phyloP scores from a whole-genome alignment of 1,139 yeast genomes.

The Candida sp. region DNA sequence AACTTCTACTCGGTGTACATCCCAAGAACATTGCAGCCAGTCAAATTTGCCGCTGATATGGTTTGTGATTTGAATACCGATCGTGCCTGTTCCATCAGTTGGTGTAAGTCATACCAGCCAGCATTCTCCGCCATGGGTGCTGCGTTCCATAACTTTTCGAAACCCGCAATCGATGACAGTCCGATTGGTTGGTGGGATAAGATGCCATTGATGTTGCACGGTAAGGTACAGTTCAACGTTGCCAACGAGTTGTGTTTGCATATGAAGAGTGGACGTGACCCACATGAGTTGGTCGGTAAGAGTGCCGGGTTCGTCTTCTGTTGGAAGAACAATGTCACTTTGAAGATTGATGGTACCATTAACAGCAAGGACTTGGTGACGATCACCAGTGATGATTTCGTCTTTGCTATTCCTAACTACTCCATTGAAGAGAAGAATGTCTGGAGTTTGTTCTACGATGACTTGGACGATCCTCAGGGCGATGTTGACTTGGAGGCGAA shows the following conservation, averaged over 20 bases:
- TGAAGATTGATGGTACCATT: slow-evolving; percentile 64
- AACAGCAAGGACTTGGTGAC: slow-evolving; percentile 66
- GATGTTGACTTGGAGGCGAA: slow-evolving; percentile 31
- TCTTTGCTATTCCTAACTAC: slow-evolving; percentile 69
- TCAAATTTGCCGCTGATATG: slow-evolving; percentile 42
- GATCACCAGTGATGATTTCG: slow-evolving; percentile 67
- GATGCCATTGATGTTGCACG: slow-evolving; percentile 41
- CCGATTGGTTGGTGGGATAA: slow-evolving; percentile 80
- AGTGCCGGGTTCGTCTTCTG: slow-evolving; percentile 83
- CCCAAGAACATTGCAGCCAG: slow-evolving; percentile 51
- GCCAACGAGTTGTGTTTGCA: slow-evolving; percentile 53
- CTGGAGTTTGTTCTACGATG: slow-evolving; percentile 42
- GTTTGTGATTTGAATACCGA: slow-evolving; percentile 38
- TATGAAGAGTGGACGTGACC: slow-evolving; percentile 73
- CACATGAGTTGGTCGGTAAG: slow-evolving; percentile 70
- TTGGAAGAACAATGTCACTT: slow-evolving; percentile 70
- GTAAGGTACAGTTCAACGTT: slow-evolving; percentile 59
- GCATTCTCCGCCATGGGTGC: slow-evolving; percentile 37
- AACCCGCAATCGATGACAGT: slow-evolving; percentile 83
- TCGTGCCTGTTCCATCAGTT: slow-evolving; percentile 44
- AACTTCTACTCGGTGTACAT: slow-evolving; percentile 44
- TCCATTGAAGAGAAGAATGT: slow-evolving; percentile 33
- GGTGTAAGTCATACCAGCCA: slow-evolving; percentile 50
- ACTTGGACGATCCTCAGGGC: slow-evolving; percentile 20
- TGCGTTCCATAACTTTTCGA: slow-evolving; percentile 62